A percentile compares a stretch with the other conserved stretches of the same genome.
phyloP scores from a whole-genome alignment of 2,329 filamentous ascomycete species.

The Talaromyces piceae region DNA sequence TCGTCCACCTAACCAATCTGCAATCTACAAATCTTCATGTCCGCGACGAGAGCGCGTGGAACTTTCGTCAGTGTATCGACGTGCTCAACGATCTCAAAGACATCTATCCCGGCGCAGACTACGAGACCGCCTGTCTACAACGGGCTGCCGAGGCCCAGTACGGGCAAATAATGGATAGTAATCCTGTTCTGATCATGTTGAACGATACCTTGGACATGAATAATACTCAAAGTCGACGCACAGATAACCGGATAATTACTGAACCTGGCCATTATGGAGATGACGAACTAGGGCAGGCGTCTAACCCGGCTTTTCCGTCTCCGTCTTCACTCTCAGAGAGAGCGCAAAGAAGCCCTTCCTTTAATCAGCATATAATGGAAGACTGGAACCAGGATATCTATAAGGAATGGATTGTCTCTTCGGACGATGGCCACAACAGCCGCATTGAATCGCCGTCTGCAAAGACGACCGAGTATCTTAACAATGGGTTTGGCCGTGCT shows the following conservation, averaged over 20 bases:
- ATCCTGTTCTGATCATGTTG: slow-evolving; percentile 25
- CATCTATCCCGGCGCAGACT: slow-evolving; percentile 79
- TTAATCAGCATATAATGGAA: background rate
- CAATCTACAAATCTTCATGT: slow-evolving; percentile 65
- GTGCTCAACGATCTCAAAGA: slow-evolving; percentile 77
- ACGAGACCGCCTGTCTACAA: slow-evolving; percentile 43
- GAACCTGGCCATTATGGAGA: background rate
- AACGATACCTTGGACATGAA: background rate
- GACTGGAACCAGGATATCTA: background rate
- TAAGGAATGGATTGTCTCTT: background rate
- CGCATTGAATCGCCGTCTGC: background rate
- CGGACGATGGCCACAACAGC: background rate
- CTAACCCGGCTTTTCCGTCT: background rate
- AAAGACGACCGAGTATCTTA: background rate
- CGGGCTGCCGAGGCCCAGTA: slow-evolving; percentile 27
- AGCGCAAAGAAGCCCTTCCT: background rate
- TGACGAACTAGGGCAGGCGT: background rate
- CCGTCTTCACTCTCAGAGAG: background rate
- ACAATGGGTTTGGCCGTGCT: background rate
- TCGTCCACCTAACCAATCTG: slow-evolving; percentile 80
- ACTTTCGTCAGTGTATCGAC: slow-evolving; percentile 77
- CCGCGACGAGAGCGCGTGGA: slow-evolving; percentile 61
- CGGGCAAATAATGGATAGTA: slow-evolving; percentile 16
- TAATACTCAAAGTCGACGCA: background rate
- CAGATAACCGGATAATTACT: background rate